These are phyloP conservation scores for Exutisphaerella laricina DNA, from an alignment of 2,329 filamentous ascomycete genomes.

Conservation along the genomic window DNA sequence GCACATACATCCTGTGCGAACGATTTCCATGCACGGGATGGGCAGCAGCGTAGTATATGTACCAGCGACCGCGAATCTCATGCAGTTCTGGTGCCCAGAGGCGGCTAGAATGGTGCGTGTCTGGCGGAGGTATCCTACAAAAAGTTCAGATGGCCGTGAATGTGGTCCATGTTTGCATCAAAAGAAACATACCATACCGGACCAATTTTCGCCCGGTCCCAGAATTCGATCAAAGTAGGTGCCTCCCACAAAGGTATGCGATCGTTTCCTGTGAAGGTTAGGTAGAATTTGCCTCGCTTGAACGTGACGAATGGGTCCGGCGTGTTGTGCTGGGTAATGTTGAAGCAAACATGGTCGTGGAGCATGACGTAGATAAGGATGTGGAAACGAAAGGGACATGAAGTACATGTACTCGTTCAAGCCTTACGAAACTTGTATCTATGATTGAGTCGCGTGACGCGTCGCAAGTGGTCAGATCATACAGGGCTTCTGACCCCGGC, in stretches of 20 bases:
- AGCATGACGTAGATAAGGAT: neutral
- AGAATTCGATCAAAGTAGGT: constrained; percentile 37
- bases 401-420: no score
- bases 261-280: constrained; percentile 44
- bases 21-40: constrained; percentile 40
- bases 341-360: constrained; percentile 30
- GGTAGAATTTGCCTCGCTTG: constrained; percentile 41
- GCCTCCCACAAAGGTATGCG: constrained; percentile 43
- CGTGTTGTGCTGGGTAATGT: constrained; percentile 37
- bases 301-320: constrained; percentile 43
- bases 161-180: constrained; percentile 2
- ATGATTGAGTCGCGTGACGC: no score
- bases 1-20: constrained; percentile 43
- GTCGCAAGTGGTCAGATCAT: no score
- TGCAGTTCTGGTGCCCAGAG: constrained; percentile 56
- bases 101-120: constrained; percentile 39
- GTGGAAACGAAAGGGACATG: no score
- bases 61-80: constrained; percentile 47
- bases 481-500: no score
- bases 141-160: neutral
- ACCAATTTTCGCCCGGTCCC: constrained; percentile 34
- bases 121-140: constrained; percentile 38
- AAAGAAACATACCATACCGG: constrained; percentile 35
- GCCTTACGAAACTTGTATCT: no score
- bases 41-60: constrained; percentile 47